Conservation (phyloP, 106 monocot genomes). For the Agapanthus africanus region DNA sequence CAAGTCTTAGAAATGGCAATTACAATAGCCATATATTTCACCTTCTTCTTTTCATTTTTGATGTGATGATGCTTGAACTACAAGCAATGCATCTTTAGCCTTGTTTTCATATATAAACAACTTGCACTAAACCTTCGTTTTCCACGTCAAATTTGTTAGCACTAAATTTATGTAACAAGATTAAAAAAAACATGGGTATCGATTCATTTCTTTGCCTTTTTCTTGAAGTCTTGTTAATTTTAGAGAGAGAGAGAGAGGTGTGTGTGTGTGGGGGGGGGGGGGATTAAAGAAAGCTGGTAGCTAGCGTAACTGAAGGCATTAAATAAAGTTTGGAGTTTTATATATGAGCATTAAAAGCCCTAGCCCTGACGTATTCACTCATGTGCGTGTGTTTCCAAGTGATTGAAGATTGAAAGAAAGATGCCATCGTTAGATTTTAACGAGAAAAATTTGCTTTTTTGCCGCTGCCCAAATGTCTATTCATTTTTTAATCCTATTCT, state of each 20-base stretch:
- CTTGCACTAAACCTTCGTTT: too few relatives aligned
- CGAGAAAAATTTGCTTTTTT: conserved; percentile 11
- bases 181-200: not conserved
- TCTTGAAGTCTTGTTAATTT: not conserved
- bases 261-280: not conserved
- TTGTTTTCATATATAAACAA: too few relatives aligned
- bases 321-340: not conserved
- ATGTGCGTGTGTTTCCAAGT: conserved; percentile 9
- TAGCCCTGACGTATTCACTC: not conserved
- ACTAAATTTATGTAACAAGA: not conserved
- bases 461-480: conserved; percentile 13
- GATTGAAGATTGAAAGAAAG: conserved; percentile 16
- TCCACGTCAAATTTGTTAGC: not conserved
- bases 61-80: too few relatives aligned
- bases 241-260: not conserved
- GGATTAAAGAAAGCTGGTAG: not conserved
- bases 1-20: too few relatives aligned
- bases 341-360: not conserved
- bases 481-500: not conserved
- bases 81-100: too few relatives aligned
- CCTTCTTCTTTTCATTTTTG: not conserved
- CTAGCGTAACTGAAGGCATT: conserved; percentile 9
- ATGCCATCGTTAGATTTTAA: conserved; percentile 33
- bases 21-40: too few relatives aligned
- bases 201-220: not conserved